phyloP scores from a whole-genome alignment of 495 filamentous ascomycete species.

The Aspergillus asperescens region DNA sequence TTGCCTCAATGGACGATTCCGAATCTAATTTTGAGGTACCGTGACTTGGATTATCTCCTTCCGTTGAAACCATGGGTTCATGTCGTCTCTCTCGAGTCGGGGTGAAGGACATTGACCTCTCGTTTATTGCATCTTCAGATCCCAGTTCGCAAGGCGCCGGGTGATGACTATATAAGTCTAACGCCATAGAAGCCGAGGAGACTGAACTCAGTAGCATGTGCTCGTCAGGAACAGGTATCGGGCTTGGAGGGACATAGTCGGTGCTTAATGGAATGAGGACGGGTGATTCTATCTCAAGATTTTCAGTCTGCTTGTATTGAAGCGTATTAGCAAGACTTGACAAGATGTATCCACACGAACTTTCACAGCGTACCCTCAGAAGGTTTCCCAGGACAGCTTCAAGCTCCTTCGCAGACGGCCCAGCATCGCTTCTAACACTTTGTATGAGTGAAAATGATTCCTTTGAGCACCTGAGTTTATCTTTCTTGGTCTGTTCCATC shows the following conservation, averaged over 20 bases:
- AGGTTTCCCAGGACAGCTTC: background rate
- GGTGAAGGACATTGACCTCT: too few species aligned
- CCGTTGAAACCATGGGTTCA: background rate
- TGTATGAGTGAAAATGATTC: slow-evolving; percentile 18
- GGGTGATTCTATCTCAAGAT: background rate
- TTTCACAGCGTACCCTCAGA: background rate
- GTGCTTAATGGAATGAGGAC: slow-evolving; percentile 5
- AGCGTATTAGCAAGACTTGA: background rate
- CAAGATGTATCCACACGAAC: background rate
- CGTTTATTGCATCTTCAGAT: too few species aligned
- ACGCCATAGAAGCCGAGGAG: background rate
- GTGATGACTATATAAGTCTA: background rate
- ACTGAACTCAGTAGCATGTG: slow-evolving; percentile 11
- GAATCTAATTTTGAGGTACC: background rate
- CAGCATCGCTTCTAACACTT: background rate
- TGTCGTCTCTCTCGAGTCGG: background rate
- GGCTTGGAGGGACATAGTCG: slow-evolving; percentile 19
- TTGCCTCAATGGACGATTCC: background rate
- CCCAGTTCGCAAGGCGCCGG: background rate
- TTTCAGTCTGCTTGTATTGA: background rate
- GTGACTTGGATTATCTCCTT: background rate
- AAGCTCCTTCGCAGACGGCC: slow-evolving; percentile 2
- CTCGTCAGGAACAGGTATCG: slow-evolving; percentile 30
- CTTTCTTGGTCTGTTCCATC: slow-evolving; percentile 20
- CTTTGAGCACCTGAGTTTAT: slow-evolving; percentile 21